Evolutionary conservation across 148 eudicot species (phyloP).

Genomic region (Agrostemma githago): DNA sequence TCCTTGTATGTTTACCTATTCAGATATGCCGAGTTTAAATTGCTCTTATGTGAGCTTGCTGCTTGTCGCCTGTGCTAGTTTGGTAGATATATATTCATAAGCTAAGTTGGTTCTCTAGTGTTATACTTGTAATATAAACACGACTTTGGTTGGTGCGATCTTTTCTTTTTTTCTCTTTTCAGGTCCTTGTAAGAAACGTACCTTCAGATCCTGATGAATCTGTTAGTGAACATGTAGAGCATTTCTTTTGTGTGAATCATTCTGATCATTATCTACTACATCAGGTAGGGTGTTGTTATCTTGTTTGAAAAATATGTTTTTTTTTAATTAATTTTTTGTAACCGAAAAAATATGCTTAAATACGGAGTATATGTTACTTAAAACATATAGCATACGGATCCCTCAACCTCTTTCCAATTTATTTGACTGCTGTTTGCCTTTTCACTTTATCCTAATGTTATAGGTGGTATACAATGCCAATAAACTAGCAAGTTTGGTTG

Average conservation of each 20-base stretch:
- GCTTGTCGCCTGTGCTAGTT: background rate
- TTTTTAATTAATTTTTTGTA: background rate
- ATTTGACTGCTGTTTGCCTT: background rate
- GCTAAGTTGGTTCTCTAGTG: background rate
- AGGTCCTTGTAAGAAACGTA: conserved; percentile 96
- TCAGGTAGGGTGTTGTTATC: conserved; percentile 47
- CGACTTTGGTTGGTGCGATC: background rate
- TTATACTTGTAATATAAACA: conserved; percentile 3
- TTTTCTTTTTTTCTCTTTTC: conserved; percentile 22
- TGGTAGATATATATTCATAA: background rate
- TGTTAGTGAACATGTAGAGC: conserved; percentile 90
- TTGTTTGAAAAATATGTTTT: background rate
- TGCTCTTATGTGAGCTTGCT: background rate
- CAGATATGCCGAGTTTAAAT: background rate
- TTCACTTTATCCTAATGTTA: conserved; percentile 5
- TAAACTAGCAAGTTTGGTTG: conserved; percentile 73
- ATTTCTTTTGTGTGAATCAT: conserved; percentile 95
- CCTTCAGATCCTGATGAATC: conserved; percentile 96
- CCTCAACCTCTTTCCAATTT: background rate
- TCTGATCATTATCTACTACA: conserved; percentile 81
- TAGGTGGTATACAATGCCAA: conserved; percentile 91
- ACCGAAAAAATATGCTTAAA: background rate
- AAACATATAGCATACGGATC: background rate
- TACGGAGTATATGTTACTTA: too few species aligned
- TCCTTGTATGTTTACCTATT: background rate